Base-by-base conservation (phyloP, 164 flowering plant species). In the Vitis riparia region DNA sequence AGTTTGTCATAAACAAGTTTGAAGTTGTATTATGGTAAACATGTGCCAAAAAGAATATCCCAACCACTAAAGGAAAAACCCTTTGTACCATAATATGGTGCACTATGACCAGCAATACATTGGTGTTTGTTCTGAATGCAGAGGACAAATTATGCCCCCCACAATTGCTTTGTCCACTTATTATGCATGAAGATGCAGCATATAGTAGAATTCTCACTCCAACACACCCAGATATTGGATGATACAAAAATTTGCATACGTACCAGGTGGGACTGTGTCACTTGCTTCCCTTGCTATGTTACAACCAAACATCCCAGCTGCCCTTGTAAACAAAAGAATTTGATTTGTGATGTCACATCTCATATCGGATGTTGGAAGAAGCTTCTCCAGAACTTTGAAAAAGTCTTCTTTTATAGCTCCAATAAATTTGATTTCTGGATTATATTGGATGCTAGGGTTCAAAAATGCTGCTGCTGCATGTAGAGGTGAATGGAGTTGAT, bases 381-480 rank as follows among this genome's bases (percentile, higher is more conserved):
- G 78, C 71, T 86, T 94, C 80, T 92, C 97, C 78, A 94, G 69
- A 74, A 90, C 94, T 15, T 73, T 79, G 62, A 76, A 81, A 62
- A 92, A 88, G 48, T 92, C 94, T 78, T 90, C 89, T 80, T 94
- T 94, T 57, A 94, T 77, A 14, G 84, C 71, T 47, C 79, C 75
- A 59, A 91, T 76, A 70, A 85, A 92, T 68, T 91, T 92, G 52
- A 77, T 78, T 55, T 92, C 97, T n/a, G 86, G 91, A 79, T 89
- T 91, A 74, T 92, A 94, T 73, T 91, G 97, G 66, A 92, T 88
- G 69, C 92, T 84, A 6, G 97, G 98, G 78, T 94, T 94, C 82
- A 94, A 66, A 78, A 88, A 94, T 27, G 98, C 98, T 13, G 94
- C 97, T 19, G 98, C 98, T 13, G 98, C 72, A 81, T 94, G 97